phyloP scores from a whole-genome alignment of 2,329 filamentous ascomycete species.

The Monosporascus ibericus region DNA sequence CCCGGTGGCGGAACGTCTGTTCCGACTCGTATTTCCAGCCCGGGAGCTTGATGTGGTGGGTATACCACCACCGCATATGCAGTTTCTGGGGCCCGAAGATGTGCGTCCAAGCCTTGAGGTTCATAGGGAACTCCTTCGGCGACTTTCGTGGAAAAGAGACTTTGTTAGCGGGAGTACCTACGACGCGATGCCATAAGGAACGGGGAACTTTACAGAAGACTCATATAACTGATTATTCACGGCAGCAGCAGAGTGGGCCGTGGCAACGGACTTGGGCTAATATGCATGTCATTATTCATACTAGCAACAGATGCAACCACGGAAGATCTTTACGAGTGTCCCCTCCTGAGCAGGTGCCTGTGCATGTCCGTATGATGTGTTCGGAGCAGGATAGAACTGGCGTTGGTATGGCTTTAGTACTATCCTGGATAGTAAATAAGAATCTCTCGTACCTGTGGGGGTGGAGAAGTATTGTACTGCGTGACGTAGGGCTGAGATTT shows the following conservation, averaged over 20 bases:
- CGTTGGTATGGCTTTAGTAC: background rate
- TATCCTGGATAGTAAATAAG: background rate
- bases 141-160: background rate
- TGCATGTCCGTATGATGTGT: background rate
- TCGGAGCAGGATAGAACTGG: background rate
- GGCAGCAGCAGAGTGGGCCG: background rate
- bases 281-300: background rate
- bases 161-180: background rate
- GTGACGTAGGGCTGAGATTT: background rate
- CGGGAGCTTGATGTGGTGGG: conserved; percentile 4
- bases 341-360: background rate
- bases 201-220: background rate
- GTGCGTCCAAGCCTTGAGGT: background rate
- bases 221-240: background rate
- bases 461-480: background rate
- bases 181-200: background rate
- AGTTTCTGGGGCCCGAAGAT: background rate
- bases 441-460: background rate
- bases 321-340: background rate
- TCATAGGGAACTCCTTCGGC: background rate
- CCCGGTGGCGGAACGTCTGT: conserved; percentile 9
- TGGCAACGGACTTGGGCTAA: background rate
- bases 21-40: background rate
- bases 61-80: conserved; percentile 1
- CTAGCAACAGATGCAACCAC: background rate